Evolutionary conservation across 106 monocot genomes (phyloP).

Genomic region (Amphibolis antarctica): DNA sequence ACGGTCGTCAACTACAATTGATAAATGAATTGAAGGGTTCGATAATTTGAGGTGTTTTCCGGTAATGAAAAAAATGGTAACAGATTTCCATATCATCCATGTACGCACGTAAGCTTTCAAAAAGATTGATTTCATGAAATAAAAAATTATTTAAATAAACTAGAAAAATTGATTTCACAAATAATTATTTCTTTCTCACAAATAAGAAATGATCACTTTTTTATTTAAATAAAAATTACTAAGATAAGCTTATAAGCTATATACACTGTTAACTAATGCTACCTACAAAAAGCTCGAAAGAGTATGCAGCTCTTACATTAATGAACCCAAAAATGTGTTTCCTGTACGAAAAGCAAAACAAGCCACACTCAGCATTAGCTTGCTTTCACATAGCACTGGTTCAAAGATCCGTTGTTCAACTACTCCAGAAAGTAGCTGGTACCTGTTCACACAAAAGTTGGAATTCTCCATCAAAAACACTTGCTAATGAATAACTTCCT

Average conservation of each 20-base stretch:
- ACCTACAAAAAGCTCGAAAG: background rate
- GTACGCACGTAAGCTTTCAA: too few species aligned
- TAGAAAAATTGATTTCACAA: too few species aligned
- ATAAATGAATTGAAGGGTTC: background rate
- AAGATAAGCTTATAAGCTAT: too few species aligned
- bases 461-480: background rate
- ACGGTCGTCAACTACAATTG: background rate
- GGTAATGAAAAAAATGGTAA: too few species aligned
- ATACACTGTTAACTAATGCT: background rate
- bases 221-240: too few species aligned
- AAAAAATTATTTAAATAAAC: too few species aligned
- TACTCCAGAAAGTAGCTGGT: conserved; percentile 24
- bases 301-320: conserved; percentile 12
- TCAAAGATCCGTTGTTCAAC: conserved; percentile 27
- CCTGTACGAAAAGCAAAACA: conserved; percentile 29
- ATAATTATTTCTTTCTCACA: too few species aligned
- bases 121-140: too few species aligned
- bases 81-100: too few species aligned
- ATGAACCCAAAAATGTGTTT: conserved; percentile 28
- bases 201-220: too few species aligned
- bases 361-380: conserved; percentile 14
- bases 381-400: conserved; percentile 18
- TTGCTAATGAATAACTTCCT: too few species aligned
- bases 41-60: too few species aligned
- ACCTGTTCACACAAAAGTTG: conserved; percentile 2